Conservation (phyloP, 2,329 filamentous ascomycete genomes). For the Aspergillus awamori region DNA sequence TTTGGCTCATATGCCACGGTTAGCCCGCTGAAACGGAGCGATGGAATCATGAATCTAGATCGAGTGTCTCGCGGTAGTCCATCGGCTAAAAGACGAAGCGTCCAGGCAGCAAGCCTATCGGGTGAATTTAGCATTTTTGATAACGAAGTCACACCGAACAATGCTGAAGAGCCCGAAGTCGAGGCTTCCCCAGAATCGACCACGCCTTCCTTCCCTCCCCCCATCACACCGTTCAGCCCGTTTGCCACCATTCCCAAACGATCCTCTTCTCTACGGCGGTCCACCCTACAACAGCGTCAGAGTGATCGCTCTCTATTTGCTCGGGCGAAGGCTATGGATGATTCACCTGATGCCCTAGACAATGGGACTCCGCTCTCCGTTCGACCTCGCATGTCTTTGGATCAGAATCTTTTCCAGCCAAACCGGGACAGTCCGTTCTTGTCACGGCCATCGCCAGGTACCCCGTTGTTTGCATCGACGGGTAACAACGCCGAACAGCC, state of each 20-base stretch:
- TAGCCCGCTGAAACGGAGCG: conserved; percentile 88
- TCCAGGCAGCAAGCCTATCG: conserved; percentile 71
- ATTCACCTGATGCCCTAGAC: conserved; percentile 56
- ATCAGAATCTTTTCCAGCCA: conserved; percentile 69
- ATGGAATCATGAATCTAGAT: conserved; percentile 86
- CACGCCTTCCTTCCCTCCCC: conserved; percentile 29
- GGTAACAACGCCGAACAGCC: conserved; percentile 38
- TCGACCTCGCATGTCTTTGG: conserved; percentile 74
- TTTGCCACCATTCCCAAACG: conserved; percentile 65
- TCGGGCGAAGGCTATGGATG: conserved; percentile 36
- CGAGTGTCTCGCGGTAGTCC: conserved; percentile 78
- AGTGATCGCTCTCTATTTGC: conserved; percentile 64
- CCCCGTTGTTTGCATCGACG: conserved; percentile 43
- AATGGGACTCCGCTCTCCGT: conserved; percentile 59
- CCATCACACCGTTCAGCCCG: conserved; percentile 48
- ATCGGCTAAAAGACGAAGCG: conserved; percentile 84
- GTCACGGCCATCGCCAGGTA: conserved; percentile 59
- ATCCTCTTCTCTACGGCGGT: conserved; percentile 78
- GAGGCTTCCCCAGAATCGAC: conserved; percentile 33
- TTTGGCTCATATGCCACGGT: conserved; percentile 59
- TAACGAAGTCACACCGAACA: conserved; percentile 32
- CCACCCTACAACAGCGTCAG: conserved; percentile 83
- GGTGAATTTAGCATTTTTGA: conserved; percentile 78
- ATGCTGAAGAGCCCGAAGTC: conserved; percentile 32
- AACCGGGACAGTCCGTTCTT: conserved; percentile 68